phyloP scores from a whole-genome alignment of 306 rosid genomes.

The Rubus parviflorus region DNA sequence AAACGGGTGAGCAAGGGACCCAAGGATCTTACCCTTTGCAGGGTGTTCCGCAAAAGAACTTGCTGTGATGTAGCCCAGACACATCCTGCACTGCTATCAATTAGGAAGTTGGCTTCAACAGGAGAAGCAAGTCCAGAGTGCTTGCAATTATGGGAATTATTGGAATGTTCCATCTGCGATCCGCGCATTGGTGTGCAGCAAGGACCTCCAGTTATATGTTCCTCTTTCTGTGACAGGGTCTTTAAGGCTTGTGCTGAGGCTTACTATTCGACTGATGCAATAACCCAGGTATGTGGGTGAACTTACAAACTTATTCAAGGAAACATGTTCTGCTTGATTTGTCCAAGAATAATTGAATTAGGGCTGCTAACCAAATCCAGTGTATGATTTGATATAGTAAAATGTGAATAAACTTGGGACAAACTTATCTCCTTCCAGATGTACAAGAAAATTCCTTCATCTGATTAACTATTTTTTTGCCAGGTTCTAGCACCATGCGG shows the following conservation, averaged over 20 bases:
- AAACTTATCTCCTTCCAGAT: too few relatives aligned
- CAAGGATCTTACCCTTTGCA: constrained; percentile 81
- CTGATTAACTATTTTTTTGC: constrained; percentile 32
- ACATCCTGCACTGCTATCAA: constrained; percentile 68
- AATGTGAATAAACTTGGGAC: too few relatives aligned
- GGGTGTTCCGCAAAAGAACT: constrained; percentile 77
- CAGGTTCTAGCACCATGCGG: constrained; percentile 98
- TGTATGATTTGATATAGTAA: too few relatives aligned
- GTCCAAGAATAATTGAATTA: too few relatives aligned
- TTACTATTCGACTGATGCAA: constrained; percentile 82
- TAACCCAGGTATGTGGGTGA: constrained; percentile 72
- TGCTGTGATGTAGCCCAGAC: constrained; percentile 87
- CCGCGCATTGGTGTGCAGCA: constrained; percentile 70
- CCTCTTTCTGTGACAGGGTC: constrained; percentile 74
- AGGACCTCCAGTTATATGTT: constrained; percentile 83
- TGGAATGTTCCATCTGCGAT: constrained; percentile 92
- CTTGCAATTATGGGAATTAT: constrained; percentile 84
- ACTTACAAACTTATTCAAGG: too few relatives aligned
- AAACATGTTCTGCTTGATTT: too few relatives aligned
- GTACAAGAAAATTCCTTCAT: constrained; percentile 13
- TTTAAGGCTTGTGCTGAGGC: constrained; percentile 78
- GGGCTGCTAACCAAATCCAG: too few relatives aligned
- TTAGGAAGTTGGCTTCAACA: constrained; percentile 74
- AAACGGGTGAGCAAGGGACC: constrained; percentile 56
- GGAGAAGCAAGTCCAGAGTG: constrained; percentile 88